Base-by-base conservation (phyloP, 768 basidiomycete genomes). In the Trametes cubensis region DNA sequence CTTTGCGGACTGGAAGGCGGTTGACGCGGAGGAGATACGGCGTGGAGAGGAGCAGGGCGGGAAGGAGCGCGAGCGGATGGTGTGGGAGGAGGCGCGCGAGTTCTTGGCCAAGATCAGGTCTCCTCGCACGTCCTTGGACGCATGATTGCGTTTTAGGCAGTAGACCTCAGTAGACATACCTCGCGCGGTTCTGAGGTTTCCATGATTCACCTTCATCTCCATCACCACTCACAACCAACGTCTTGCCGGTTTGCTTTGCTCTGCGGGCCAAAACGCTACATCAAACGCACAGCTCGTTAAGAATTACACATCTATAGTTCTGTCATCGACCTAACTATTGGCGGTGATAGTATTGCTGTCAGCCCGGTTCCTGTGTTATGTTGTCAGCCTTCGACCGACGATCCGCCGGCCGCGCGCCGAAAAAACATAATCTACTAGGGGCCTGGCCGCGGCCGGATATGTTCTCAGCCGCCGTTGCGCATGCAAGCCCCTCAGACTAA, bases 21-120 rank as follows among this genome's bases (percentile, higher is more conserved):
- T 96, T 4, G 86, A 95, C 70, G 78, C 72, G 28, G 90, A 89
- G 70, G 96, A 97, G 76, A 69, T 81, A 40, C 77, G 79, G 55
- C 75, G 83, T 49, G 94, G 92, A 0, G 73, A 75, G 63, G 69
- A 58, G 30, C 55, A 75, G 34, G 34, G 34, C 20, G 86, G 84
- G 0, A 93, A 93, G 72, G 90, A 91, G 73, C 79, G 89, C 52
- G 90, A 93, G 76, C 77, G 92, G 56, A 88, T 93, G 85, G 71
- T 65, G 0, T 93, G 90, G 90, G 74, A 80, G 53, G 85, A 85
- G 51, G 87, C 80, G 2, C 72, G 68, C 50, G 64, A 66, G 15
- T 74, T 79, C 55, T 54, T 75, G 47, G 54, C 58, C 20, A 23
- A 20, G 28, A 42, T 21, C 8, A 61, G 63, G 57, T n/a, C 58